phyloP scores from a whole-genome alignment of 179 eudicot genomes.

The Actinidia arguta region DNA sequence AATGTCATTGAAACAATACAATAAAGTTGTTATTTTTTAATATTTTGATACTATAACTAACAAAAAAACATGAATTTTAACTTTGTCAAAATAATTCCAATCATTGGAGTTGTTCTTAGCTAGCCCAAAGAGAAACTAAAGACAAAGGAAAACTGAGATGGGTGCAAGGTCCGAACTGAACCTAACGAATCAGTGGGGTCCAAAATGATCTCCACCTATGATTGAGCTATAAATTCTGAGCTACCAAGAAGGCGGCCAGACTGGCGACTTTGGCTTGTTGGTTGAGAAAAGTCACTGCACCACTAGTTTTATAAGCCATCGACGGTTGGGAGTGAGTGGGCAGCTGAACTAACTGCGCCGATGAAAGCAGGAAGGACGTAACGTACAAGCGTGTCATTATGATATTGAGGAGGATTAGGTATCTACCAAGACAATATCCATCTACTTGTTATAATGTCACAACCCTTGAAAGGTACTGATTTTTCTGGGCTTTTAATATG shows the following conservation, averaged over 20 bases:
- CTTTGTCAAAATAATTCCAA: no score
- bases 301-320: no score
- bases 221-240: not conserved
- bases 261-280: not conserved
- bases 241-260: not conserved
- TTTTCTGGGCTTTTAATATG: not conserved
- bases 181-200: not conserved
- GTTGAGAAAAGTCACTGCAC: not conserved
- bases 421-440: constrained; percentile 13
- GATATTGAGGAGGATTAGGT: constrained; percentile 19
- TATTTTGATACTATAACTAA: no score
- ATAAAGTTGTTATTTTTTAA: no score
- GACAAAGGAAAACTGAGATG: no score
- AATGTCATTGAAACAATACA: no score
- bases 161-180: not conserved
- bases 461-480: constrained; percentile 18
- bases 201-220: not conserved
- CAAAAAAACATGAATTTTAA: no score
- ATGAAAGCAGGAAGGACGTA: not conserved
- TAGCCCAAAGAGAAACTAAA: no score
- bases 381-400: not conserved
- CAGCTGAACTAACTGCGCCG: not conserved
- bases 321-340: not conserved
- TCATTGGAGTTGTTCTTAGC: no score
- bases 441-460: constrained; percentile 25